Base-by-base conservation (phyloP, 495 filamentous ascomycete genomes). In the Xylaria cubensis region DNA sequence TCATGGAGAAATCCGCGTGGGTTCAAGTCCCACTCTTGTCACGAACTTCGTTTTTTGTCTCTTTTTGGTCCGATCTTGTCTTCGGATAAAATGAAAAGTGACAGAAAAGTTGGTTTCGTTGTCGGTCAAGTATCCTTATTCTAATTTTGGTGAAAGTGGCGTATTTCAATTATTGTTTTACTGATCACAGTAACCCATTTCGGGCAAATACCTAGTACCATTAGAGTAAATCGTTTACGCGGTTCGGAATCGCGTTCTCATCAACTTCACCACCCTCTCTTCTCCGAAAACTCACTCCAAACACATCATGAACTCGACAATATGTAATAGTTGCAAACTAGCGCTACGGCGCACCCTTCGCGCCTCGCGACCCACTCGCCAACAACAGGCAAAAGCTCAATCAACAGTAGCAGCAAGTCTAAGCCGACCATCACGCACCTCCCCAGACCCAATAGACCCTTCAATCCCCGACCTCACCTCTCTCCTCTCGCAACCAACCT, bases 401-500 rank as follows among this genome's bases (percentile, higher is more conserved):
- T 50, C 64, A 4, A 46, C 42, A 26, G 19, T 34, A 46, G 34
- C 65, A 73, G 26, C 75, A 48, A 69, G 50, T n/a, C 68, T 69
- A 73, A 51, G 73, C 9, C 72, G 66, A 34, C 73, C 55, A 69
- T 50, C 65, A 9, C 70, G 71, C 21, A 26, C 69, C 69, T 32
- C 62, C 53, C 62, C 63, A 53, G 39, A 44, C 15, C 46, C 74
- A 68, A 56, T 64, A 72, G 42, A 62, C 34, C 32, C 50, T 36
- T 44, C 24, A 19, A 9, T 29, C 21, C 7, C 53, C 9, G 55
- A 71, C 56, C 50, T 73, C 53, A 7, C 64, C 64, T 34, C 73
- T 0, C 85, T 95, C 50, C 87, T 98, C 55, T 87, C 89, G 15
- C 85, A 86, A 50, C 94, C 94, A 17, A 90, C 87, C 73, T 98